Percentiles rank a stretch among this genome's conserved stretches.
phyloP scores from a whole-genome alignment of 768 basidiomycete genomes.

The Albatrellus ellisii region DNA sequence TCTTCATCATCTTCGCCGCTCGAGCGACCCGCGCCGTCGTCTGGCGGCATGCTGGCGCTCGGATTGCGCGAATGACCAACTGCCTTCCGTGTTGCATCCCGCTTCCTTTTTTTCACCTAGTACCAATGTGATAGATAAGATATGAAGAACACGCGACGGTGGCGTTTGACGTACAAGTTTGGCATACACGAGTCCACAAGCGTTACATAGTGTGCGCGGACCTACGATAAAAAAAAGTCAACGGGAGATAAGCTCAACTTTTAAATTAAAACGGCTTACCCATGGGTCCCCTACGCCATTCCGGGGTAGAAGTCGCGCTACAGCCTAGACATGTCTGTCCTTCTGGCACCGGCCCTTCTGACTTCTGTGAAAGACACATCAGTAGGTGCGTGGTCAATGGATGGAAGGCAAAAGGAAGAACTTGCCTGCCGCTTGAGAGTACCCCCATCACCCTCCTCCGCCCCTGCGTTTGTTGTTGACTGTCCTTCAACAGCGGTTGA shows the following conservation, averaged over 20 bases:
- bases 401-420: constrained; percentile 1
- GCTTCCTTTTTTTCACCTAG: constrained; percentile 15
- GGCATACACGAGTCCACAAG: constrained; percentile 78
- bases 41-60: constrained; percentile 1
- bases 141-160: constrained; percentile 2
- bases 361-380: constrained; percentile 17
- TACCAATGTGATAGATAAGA: constrained; percentile 3
- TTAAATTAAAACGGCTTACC: constrained; percentile 48
- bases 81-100: constrained; percentile 12
- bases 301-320: constrained; percentile 73
- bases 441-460: constrained; percentile 17
- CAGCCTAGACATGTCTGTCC: constrained; percentile 74
- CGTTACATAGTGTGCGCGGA: constrained; percentile 75
- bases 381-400: constrained; percentile 5
- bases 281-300: constrained; percentile 77
- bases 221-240: constrained; percentile 27
- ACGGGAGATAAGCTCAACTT: too few relatives aligned
- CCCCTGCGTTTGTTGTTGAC: neutral
- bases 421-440: constrained; percentile 18
- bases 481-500: constrained; percentile 6
- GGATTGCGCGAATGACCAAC: constrained; percentile 3
- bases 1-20: constrained; percentile 14
- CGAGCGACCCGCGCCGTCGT: constrained; percentile 8
- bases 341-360: constrained; percentile 35
- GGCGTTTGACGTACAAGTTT: constrained; percentile 43